Evolutionary conservation across 768 basidiomycete genomes (phyloP), one percentile per base, ranked within the genome.

Genomic region (Cyclocybe cylindracea): DNA sequence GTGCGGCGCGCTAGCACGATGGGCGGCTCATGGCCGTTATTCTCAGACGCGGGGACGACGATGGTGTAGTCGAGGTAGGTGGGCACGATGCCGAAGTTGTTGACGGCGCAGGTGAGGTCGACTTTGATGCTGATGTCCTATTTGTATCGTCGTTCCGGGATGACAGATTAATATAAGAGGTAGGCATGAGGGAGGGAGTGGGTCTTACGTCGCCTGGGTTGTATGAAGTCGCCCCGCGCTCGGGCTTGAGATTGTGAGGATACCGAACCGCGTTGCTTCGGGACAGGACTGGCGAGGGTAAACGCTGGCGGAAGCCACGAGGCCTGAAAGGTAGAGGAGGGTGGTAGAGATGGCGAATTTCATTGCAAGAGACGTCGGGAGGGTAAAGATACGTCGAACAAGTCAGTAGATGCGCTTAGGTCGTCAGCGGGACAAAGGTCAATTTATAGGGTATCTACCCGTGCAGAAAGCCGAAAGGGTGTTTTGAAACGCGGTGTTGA

Each of bases 181-280:
- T 16, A 16, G 16, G 16, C 4, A 19, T 24, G n/a, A 34, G 2
- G 14, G 35, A 7, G 16, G 37, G 24, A 1, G 7, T 11, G 33
- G n/a, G 13, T 44, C 53, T 18, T 45, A 50, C 53, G 41, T 54
- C 53, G 14, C 53, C 53, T 24, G 53, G 19, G 18, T 36, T 54
- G 34, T 36, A 40, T 3, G 47, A 48, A 8, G 47, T 39, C 32
- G 47, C 47, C 7, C 37, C 37, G n/a, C 31, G n/a, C 31, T 54
- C 13, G 48, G 34, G 32, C 39, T 40, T 5, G 48, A 37, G 1
- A 46, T 38, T 6, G 16, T 39, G 18, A 54, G 43, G 6, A 44
- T 33, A n/a, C 53, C 53, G 34, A 50, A 54, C 14, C 48, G 29
- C 6, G 44, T 14, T 3, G 53, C 53, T 9, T 54, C 19, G 13